These are phyloP conservation scores for Cryptococcus amylolentus DNA, from an alignment of 1,284 basidiomycete species.

Conservation along the genomic window DNA sequence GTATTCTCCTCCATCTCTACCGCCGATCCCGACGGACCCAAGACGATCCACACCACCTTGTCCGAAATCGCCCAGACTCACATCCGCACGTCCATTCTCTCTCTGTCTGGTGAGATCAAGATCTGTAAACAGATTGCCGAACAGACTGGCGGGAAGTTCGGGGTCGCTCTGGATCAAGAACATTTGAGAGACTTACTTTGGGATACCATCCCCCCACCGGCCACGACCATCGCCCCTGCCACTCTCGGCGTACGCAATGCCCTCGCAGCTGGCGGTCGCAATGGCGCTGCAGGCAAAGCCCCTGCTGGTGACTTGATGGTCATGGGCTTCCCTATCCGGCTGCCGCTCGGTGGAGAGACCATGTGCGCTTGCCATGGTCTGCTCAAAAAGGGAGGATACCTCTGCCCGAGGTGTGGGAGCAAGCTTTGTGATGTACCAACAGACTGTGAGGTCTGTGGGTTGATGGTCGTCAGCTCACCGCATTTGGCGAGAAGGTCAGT, in stretches of 20 bases:
- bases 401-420: slow-evolving; percentile 87
- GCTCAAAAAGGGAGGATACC: slow-evolving; percentile 82
- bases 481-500: slow-evolving; percentile 91
- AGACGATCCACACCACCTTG: slow-evolving; percentile 80
- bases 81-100: slow-evolving; percentile 88
- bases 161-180: slow-evolving; percentile 93
- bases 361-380: slow-evolving; percentile 92
- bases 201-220: slow-evolving; percentile 91
- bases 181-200: slow-evolving; percentile 94
- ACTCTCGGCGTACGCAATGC: slow-evolving; percentile 50
- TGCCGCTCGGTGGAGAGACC: slow-evolving; percentile 76
- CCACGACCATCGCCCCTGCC: slow-evolving; percentile 57
- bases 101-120: slow-evolving; percentile 94
- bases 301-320: slow-evolving; percentile 88
- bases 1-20: slow-evolving; percentile 94
- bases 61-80: slow-evolving; percentile 72
- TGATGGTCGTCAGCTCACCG: slow-evolving; percentile 97
- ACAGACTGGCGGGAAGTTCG: slow-evolving; percentile 84
- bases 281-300: slow-evolving; percentile 43
- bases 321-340: slow-evolving; percentile 94
- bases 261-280: slow-evolving; percentile 52
- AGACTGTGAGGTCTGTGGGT: slow-evolving; percentile 92
- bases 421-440: slow-evolving; percentile 98
- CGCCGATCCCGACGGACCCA: slow-evolving; percentile 82
- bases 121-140: slow-evolving; percentile 88